Percentiles rank a stretch among this genome's conserved stretches.
Conservation (phyloP, 2,329 filamentous ascomycete species). For the Penicillium glabrum region DNA sequence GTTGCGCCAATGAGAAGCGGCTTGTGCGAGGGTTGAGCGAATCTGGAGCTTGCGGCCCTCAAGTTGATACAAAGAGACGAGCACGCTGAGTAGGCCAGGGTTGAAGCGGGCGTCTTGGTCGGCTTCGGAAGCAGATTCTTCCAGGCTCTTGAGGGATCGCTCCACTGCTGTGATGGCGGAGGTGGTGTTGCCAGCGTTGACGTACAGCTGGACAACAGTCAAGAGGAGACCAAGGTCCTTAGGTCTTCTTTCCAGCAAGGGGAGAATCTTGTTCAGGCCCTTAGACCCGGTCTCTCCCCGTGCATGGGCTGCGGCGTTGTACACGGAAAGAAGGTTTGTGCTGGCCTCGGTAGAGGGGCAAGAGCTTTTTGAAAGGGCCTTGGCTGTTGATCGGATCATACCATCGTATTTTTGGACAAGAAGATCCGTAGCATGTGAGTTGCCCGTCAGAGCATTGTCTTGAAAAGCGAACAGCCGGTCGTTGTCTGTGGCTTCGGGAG, state of each 20-base stretch:
- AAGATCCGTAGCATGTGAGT: slow-evolving; percentile 58
- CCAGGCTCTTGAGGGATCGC: slow-evolving; percentile 70
- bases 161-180: slow-evolving; percentile 76
- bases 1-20: slow-evolving; percentile 76
- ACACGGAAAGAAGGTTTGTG: slow-evolving; percentile 58
- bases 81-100: slow-evolving; percentile 78
- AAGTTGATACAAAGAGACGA: slow-evolving; percentile 74
- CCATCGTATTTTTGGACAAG: slow-evolving; percentile 61
- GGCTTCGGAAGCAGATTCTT: slow-evolving; percentile 56
- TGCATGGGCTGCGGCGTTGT: slow-evolving; percentile 74
- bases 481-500: slow-evolving; percentile 45
- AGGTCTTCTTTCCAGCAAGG: slow-evolving; percentile 70
- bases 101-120: slow-evolving; percentile 73
- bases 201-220: slow-evolving; percentile 78
- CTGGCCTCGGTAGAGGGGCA: slow-evolving; percentile 52
- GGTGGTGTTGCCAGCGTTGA: slow-evolving; percentile 68
- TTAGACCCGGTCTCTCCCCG: slow-evolving; percentile 60
- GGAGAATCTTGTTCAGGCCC: slow-evolving; percentile 68
- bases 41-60: slow-evolving; percentile 73
- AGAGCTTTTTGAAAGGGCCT: slow-evolving; percentile 48
- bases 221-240: slow-evolving; percentile 78
- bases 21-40: slow-evolving; percentile 72
- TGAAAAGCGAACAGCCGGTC: slow-evolving; percentile 63
- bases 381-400: slow-evolving; percentile 56
- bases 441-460: slow-evolving; percentile 52